Conservation (phyloP, 148 eudicot species). For the Chenopodium berlandieri region DNA sequence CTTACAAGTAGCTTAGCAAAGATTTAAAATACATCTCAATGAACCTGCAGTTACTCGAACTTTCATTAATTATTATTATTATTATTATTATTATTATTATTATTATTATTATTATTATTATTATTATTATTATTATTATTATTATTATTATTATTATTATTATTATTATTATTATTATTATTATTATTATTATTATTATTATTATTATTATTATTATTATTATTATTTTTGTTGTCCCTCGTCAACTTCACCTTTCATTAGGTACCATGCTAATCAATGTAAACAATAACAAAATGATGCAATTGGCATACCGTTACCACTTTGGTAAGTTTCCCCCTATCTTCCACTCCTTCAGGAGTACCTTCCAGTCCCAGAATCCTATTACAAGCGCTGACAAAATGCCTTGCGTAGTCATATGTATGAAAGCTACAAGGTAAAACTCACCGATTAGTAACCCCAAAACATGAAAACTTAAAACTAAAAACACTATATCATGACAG, state of each 20-base stretch:
- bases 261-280: neutral
- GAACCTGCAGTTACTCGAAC: too few relatives aligned
- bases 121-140: too few relatives aligned
- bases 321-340: slow-evolving; percentile 87
- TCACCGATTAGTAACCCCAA: neutral
- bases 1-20: neutral
- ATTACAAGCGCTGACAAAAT: slow-evolving; percentile 97
- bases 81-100: too few relatives aligned
- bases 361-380: slow-evolving; percentile 98
- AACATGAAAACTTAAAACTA: neutral
- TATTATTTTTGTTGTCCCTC: neutral
- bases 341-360: slow-evolving; percentile 98
- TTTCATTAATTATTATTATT: too few relatives aligned
- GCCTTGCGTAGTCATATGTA: slow-evolving; percentile 95
- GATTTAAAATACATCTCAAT: too few relatives aligned
- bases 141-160: too few relatives aligned
- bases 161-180: too few relatives aligned
- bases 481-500: neutral
- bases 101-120: too few relatives aligned
- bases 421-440: slow-evolving; percentile 61
- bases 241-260: neutral
- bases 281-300: slow-evolving; percentile 1
- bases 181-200: too few relatives aligned
- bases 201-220: too few relatives aligned
- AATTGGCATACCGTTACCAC: slow-evolving; percentile 77